Conservation (phyloP, 805 yeast genomes). For the Ogataea nitratoaversa region DNA sequence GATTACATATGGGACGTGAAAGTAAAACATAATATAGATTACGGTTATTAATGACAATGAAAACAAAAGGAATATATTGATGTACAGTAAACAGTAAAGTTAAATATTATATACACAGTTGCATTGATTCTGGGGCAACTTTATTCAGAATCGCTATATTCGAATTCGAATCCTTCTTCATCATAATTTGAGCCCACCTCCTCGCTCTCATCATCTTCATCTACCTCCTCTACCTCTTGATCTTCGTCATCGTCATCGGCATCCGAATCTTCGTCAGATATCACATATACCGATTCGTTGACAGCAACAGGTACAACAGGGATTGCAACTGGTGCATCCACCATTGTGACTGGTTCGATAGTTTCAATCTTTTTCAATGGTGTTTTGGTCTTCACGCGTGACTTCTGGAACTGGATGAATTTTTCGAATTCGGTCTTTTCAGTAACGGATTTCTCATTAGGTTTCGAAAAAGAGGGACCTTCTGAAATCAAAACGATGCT, state of each 20-base stretch:
- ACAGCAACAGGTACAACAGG: too few species aligned
- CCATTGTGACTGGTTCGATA: neutral
- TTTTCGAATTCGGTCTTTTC: too few species aligned
- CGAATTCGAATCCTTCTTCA: slow-evolving; percentile 42
- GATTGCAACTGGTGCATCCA: neutral
- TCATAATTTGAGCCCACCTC: slow-evolving; percentile 4
- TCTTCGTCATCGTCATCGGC: neutral
- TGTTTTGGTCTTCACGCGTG: too few species aligned
- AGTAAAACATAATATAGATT: neutral
- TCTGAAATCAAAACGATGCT: too few species aligned
- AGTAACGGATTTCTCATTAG: too few species aligned
- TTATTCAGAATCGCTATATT: slow-evolving; percentile 34
- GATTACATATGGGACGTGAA: neutral
- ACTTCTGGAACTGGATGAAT: too few species aligned
- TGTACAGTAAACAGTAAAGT: neutral
- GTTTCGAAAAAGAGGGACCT: too few species aligned
- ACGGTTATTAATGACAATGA: too few species aligned
- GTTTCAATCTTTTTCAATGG: too few species aligned
- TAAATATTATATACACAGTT: neutral
- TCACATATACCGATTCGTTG: too few species aligned
- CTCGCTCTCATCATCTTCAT: neutral
- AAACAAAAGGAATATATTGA: neutral
- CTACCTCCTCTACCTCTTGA: slow-evolving; percentile 6
- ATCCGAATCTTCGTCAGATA: too few species aligned
- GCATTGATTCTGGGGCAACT: too few species aligned